Base-by-base conservation (phyloP, 2,329 filamentous ascomycete genomes). In the Colletotrichum tabaci region DNA sequence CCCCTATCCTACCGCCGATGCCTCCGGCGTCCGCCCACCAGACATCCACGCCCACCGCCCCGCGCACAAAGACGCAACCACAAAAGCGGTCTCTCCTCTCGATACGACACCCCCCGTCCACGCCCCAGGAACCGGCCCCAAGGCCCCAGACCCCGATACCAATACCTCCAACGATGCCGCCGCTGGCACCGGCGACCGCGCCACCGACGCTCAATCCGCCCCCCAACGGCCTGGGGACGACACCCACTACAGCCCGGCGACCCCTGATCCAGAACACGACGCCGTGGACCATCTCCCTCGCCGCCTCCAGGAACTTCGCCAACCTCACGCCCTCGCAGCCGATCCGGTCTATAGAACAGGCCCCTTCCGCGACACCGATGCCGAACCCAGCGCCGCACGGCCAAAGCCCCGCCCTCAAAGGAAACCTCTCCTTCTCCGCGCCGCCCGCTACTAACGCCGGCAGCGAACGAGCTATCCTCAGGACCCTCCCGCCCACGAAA, bases 41-140 rank as follows among this genome's bases (percentile, higher is more conserved):
- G 1, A 35, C 53, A 12, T 71, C 58, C 0, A 68, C 65, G 2
- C 58, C 65, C 6, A 26, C 58, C 2, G 65, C 50, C 2, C 26
- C 65, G 30, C 49, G 49, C 12, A 56, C 50, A 30, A 53, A 53
- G 15, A 18, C 47, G 6, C 57, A 49, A 5, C 58, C 8, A 3
- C 58, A 3, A 10, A 58, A n/a, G 61, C 58, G 65, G 5, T 71
- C 68, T 8, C 58, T 44, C 23, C 58, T 71, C 16, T 68, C 68
- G 16, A 30, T 60, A 26, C 53, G 65, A 35, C 21, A 68, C 6
- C 58, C 53, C 4, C 47, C 68, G 0, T 38, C 68, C 10, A 47
- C 46, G 46, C 50, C 65, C 10, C 44, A 23, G 44, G 21, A 53
- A 35, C 30, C 26, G 5, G 15, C 56, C 4, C 40, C 30, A 3